Base-by-base conservation (phyloP, 2,329 filamentous ascomycete species). In the Sarocladiaceae sp. region DNA sequence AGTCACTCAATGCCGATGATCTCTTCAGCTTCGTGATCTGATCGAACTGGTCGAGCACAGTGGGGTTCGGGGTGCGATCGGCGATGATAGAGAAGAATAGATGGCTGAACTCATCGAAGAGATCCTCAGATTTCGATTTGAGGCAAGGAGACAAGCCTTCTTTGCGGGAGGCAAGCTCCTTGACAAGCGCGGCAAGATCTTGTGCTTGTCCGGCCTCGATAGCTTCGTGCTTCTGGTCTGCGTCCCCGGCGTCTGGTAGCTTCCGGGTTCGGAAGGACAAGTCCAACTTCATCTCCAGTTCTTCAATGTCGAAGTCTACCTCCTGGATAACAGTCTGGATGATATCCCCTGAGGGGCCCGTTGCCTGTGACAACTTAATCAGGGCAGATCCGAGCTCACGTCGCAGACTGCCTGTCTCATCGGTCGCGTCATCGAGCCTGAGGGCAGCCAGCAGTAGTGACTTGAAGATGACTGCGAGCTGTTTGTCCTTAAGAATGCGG, bases 281-380 rank as follows among this genome's bases (percentile, higher is more conserved):
- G 52, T 89, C 85, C 18, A 95, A 75, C 58, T 83, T 86, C 70
- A 89, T 78, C 68, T 94, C 88, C 17, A 94, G 71, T 46, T 84
- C 79, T 55, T 90, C 82, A 40, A 94, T 79, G 60, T 94, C 86
- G 54, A 90, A 77, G 12, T 85, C 80, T 7, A 83, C 79, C 36
- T 86, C 80, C 31, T 82, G 74, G 33, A 93, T 78, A 3, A 85
- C 79, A n/a, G 76, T 76, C 55, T 83, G 77, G 53, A 94, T 81
- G n/a, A 85, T 73, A 23, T 79, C 75, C 12, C 83, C 84, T 20
- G 82, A 71, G 35, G 76, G 75, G 26, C 78, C 79, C 8, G 78
- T 74, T 35, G 75, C 71, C 55, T 85, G 83, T 4, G 81, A 84
- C 51, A 92, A 75, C 4, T 74, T 71, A 49, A 89, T 84, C n/a